phyloP scores from a whole-genome alignment of 2,329 filamentous ascomycete genomes.

The Colletotrichum sp. region DNA sequence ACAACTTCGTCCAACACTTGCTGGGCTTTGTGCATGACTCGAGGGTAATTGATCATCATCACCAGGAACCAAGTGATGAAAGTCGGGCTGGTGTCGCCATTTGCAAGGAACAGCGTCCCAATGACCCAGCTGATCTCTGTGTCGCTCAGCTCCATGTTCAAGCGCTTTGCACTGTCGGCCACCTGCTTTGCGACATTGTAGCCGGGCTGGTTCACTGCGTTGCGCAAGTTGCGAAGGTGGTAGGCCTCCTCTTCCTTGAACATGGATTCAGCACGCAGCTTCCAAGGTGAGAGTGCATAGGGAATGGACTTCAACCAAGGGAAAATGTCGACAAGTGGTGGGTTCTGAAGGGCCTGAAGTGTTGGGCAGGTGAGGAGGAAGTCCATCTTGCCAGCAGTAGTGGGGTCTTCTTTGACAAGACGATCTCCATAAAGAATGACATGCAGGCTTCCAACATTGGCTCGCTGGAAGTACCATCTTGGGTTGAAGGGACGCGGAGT shows the following conservation, averaged over 20 bases:
- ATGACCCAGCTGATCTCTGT: neutral
- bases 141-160: neutral
- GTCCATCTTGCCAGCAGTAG: neutral
- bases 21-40: conserved; percentile 40
- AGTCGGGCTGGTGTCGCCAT: neutral
- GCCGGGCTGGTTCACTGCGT: neutral
- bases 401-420: neutral
- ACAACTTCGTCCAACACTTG: conserved; percentile 41
- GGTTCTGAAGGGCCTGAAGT: neutral
- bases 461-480: neutral
- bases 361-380: neutral
- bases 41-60: conserved; percentile 27
- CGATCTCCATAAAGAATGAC: neutral
- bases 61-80: conserved; percentile 30
- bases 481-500: neutral
- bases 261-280: neutral
- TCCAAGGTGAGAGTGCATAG: conserved; percentile 3
- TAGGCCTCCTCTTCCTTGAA: neutral
- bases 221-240: neutral
- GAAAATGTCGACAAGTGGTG: neutral
- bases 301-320: neutral
- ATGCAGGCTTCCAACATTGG: neutral
- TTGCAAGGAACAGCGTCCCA: neutral
- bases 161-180: neutral
- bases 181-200: neutral